Base-by-base conservation (phyloP, 2,329 filamentous ascomycete species). In the Alternaria rosae region DNA sequence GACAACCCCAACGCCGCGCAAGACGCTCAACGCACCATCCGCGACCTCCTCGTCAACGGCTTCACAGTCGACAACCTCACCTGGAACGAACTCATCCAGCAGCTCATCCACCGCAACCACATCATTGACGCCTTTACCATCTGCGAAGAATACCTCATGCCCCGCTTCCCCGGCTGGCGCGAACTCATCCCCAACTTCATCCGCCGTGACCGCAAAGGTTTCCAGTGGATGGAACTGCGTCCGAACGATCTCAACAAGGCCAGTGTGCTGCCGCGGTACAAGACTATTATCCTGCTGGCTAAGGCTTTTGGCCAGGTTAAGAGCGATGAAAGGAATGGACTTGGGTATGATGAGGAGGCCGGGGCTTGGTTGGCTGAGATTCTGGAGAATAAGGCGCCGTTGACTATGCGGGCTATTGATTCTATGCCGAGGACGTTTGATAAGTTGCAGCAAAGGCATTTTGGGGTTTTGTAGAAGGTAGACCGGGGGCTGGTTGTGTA, bases 91-190 rank as follows among this genome's bases (percentile, higher is more conserved):
- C 89, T 92, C 66, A 85, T 97, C 57, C 87, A 91, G 70, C 79
- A 85, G 53, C 87, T 97, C 26, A 87, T 88, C 23, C 81, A 84
- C 13, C 83, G 88, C 56, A 84, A 85, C 47, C 83, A 85, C 47
- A 85, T 86, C 70, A 80, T 87, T 50, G 84, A 90, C 20, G 93
- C 93, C 38, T 97, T 95, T 79, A 75, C 81, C 21, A 80, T 89
- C 54, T 94, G 92, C 75, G 94, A 98, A 81, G 80, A 84, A 25
- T 87, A 88, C 62, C 88, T 98, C 57, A 96, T 97, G 86, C 85
- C 87, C 1, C 84, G 87, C 32, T 97, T 93, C 86, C 86, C 87
- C 11, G 92, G 93, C 23, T 97, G 93, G 92, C 71, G 68, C 25
- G 38, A 61, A 3, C 65, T 73, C 8, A 52, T 61, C 5, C 72